phyloP scores from a whole-genome alignment of 1,284 basidiomycete genomes.

The Gomphus bonarii region DNA sequence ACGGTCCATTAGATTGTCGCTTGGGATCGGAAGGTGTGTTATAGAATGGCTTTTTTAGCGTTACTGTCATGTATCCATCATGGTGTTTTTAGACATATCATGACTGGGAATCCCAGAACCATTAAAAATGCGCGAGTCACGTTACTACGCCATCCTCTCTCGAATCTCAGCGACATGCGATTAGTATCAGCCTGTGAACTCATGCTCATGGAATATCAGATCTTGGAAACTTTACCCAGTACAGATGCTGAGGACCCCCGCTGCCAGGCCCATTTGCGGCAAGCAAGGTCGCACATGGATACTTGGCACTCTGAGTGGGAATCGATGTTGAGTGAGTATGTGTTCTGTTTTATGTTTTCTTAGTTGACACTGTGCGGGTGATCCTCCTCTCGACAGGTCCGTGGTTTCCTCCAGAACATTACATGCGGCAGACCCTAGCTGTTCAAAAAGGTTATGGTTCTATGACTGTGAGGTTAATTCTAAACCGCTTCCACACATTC shows the following conservation, averaged over 20 bases:
- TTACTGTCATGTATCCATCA: too few relatives aligned
- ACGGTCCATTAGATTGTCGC: background rate
- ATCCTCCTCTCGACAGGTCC: background rate
- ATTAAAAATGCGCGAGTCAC: conserved; percentile 4
- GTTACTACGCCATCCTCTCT: conserved; percentile 6
- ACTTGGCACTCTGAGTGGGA: conserved; percentile 4
- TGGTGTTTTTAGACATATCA: conserved; percentile 4
- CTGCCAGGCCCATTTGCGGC: background rate
- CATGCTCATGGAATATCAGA: conserved; percentile 5
- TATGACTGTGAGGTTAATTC: conserved; percentile 7
- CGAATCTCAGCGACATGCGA: conserved; percentile 2
- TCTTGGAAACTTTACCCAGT: conserved; percentile 4
- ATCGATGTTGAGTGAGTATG: background rate
- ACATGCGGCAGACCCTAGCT: conserved; percentile 7
- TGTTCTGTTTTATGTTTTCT: background rate
- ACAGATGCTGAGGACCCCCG: conserved; percentile 5
- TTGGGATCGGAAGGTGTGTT: conserved; percentile 10
- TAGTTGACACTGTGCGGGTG: background rate
- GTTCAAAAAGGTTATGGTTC: conserved; percentile 4
- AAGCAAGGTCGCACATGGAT: conserved; percentile 5
- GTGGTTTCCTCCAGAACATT: background rate
- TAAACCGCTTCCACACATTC: background rate
- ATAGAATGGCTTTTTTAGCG: too few relatives aligned
- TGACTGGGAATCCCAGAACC: conserved; percentile 6
- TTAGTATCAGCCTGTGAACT: conserved; percentile 9